Conservation (phyloP, 768 basidiomycete species). For the Suillus bovinus region DNA sequence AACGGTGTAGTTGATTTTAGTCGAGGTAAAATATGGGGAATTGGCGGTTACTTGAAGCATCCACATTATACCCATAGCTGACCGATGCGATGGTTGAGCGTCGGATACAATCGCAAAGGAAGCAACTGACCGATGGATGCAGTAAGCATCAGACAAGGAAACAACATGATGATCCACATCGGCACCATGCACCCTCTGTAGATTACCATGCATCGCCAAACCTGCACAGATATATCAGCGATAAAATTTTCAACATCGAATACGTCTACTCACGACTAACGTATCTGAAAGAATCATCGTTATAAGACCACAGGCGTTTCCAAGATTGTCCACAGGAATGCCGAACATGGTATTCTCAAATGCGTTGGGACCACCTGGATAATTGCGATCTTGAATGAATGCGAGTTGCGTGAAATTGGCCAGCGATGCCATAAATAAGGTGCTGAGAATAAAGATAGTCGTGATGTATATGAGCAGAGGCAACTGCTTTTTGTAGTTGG, state of each 20-base stretch:
- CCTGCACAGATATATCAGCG: not conserved
- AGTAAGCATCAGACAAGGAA: not conserved
- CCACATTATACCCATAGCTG: conserved; percentile 1
- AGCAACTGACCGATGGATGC: conserved; percentile 1
- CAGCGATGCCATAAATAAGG: conserved; percentile 19
- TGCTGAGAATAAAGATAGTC: conserved; percentile 18
- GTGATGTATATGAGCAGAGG: conserved; percentile 7
- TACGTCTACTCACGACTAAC: conserved; percentile 15
- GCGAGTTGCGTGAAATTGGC: conserved; percentile 27
- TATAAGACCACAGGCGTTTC: conserved; percentile 16
- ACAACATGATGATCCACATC: not conserved
- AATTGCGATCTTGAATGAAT: conserved; percentile 34
- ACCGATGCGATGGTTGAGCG: not conserved
- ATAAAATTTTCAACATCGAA: not conserved
- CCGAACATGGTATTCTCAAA: conserved; percentile 24
- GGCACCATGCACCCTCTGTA: not conserved
- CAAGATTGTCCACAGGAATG: conserved; percentile 18
- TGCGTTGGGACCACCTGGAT: conserved; percentile 31
- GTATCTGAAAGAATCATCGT: conserved; percentile 20
- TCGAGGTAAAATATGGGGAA: conserved; percentile 12
- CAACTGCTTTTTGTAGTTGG: not conserved
- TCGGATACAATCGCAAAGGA: not conserved
- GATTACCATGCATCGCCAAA: conserved; percentile 8
- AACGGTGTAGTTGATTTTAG: conserved; percentile 14
- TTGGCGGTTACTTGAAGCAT: not conserved